Percentiles rank a stretch among this genome's conserved stretches.
These are phyloP conservation scores for Wallacemonas sp. DNA, from an alignment of 208 protist genomes.

Conservation along the genomic window DNA sequence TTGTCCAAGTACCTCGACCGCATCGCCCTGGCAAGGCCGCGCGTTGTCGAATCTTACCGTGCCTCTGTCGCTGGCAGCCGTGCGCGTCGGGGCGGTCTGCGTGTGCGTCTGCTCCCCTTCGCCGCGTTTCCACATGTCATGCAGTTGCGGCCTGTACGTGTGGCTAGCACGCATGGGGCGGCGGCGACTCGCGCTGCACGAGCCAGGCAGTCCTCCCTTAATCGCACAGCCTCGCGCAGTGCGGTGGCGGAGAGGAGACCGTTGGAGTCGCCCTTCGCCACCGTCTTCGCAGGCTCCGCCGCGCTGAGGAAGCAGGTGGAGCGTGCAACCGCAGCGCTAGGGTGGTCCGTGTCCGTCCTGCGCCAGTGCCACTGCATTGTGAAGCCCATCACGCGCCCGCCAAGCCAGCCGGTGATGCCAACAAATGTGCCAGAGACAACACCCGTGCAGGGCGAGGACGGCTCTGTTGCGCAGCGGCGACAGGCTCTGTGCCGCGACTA, in stretches of 20 bases:
- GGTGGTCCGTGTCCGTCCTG: conserved; percentile 61
- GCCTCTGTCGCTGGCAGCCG: conserved; percentile 34
- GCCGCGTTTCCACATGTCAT: conserved; percentile 71
- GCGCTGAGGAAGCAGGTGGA: conserved; percentile 48
- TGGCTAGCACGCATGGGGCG: too few relatives aligned
- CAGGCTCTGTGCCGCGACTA: conserved; percentile 51
- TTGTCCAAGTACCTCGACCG: conserved; percentile 28
- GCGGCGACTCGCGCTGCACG: too few relatives aligned
- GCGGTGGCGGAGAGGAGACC: neutral
- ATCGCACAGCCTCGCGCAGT: too few relatives aligned
- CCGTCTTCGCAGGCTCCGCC: conserved; percentile 45
- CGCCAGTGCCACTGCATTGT: conserved; percentile 38
- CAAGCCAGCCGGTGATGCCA: neutral
- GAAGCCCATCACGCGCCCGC: conserved; percentile 16
- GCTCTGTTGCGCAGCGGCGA: conserved; percentile 15
- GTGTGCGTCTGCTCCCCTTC: conserved; percentile 77
- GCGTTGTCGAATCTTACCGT: conserved; percentile 38
- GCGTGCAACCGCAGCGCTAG: conserved; percentile 52
- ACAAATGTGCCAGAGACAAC: neutral
- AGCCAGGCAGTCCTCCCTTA: too few relatives aligned
- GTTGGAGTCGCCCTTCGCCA: conserved; percentile 44
- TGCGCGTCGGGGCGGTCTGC: conserved; percentile 44
- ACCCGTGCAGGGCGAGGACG: neutral
- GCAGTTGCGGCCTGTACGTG: conserved; percentile 47
- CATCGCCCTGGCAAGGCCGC: conserved; percentile 25